Conservation (phyloP, 495 filamentous ascomycete genomes). For the Xylaria palmicola region DNA sequence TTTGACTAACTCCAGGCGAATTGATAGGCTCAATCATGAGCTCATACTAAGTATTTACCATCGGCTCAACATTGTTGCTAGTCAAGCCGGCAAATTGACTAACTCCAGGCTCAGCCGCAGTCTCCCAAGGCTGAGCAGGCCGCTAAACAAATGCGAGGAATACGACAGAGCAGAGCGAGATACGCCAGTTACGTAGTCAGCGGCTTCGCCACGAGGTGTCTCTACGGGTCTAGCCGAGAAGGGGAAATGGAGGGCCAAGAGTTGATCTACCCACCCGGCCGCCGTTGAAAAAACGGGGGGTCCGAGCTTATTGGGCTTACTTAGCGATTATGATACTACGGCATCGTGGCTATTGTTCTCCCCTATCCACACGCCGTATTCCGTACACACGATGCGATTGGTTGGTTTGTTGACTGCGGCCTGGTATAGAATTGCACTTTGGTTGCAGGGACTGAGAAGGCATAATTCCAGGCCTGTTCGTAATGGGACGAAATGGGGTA, state of each 20-base stretch:
- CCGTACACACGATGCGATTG: constrained; percentile 24
- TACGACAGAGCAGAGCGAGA: neutral
- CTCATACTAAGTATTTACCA: too few relatives aligned
- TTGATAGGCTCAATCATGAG: too few relatives aligned
- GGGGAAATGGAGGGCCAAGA: constrained; percentile 11
- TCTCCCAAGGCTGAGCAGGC: too few relatives aligned
- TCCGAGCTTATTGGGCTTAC: too few relatives aligned
- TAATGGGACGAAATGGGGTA: neutral
- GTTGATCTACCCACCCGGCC: neutral
- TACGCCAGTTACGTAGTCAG: neutral
- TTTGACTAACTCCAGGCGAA: too few relatives aligned
- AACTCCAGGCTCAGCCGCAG: too few relatives aligned
- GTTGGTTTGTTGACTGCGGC: constrained; percentile 2
- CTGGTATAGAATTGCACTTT: neutral
- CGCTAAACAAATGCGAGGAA: constrained; percentile 6
- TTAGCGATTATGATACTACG: neutral
- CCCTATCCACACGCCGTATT: constrained; percentile 25
- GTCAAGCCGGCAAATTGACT: too few relatives aligned
- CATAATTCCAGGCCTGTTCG: neutral
- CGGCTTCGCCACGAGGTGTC: neutral
- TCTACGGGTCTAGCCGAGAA: neutral
- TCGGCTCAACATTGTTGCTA: too few relatives aligned
- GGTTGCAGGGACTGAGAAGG: neutral
- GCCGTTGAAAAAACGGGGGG: too few relatives aligned
- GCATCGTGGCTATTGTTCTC: neutral